Evolutionary conservation across 805 yeast genomes (phyloP).

Genomic region (Monosporozyma yasuniensis): DNA sequence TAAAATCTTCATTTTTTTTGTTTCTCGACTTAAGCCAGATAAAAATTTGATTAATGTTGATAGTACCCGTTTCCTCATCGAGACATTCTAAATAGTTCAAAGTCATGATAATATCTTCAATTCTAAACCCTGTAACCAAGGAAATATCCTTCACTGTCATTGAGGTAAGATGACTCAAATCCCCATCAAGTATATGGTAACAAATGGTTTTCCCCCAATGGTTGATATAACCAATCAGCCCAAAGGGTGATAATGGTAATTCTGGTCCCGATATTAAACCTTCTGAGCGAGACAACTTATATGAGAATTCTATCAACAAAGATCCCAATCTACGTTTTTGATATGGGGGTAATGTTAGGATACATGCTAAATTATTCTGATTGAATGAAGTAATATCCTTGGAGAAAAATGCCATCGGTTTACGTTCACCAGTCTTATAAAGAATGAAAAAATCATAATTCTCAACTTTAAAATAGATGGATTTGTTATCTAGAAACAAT

Average conservation of each 20-base stretch:
- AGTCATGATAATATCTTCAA: constrained; percentile 51
- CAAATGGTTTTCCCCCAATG: constrained; percentile 64
- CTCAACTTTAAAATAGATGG: constrained; percentile 72
- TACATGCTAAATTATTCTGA: constrained; percentile 81
- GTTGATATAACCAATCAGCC: constrained; percentile 57
- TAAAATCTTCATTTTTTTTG: neutral
- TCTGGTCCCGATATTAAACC: constrained; percentile 80
- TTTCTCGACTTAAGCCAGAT: neutral
- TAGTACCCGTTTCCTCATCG: constrained; percentile 18
- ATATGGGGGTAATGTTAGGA: constrained; percentile 85
- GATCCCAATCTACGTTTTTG: constrained; percentile 75
- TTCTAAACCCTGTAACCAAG: constrained; percentile 51
- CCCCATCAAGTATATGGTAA: constrained; percentile 36
- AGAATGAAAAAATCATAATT: constrained; percentile 71
- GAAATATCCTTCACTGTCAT: constrained; percentile 44
- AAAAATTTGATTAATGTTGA: constrained; percentile 10
- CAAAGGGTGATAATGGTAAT: constrained; percentile 77
- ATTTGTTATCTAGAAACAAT: constrained; percentile 80
- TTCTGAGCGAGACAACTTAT: constrained; percentile 59
- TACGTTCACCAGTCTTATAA: constrained; percentile 39
- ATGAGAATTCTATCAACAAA: constrained; percentile 73
- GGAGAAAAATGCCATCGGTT: constrained; percentile 87
- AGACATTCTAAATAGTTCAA: constrained; percentile 47
- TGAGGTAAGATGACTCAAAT: constrained; percentile 21
- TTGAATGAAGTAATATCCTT: constrained; percentile 73